These are phyloP conservation scores for Diddensiella santjacobensis DNA, from an alignment of 805 yeast species.

Conservation along the genomic window DNA sequence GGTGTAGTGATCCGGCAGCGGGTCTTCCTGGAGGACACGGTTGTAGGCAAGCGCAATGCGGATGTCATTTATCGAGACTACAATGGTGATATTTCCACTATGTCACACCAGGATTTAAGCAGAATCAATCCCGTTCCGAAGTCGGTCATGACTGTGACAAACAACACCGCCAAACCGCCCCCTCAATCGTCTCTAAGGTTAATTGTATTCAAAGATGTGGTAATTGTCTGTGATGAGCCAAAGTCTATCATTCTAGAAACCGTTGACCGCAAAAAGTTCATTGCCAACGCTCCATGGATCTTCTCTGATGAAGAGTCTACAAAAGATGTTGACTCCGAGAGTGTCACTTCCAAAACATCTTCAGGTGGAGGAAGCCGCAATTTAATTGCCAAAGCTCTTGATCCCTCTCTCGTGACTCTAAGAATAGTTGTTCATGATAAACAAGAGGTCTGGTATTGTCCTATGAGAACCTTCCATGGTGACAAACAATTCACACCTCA, in stretches of 20 bases:
- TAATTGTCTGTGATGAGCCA: constrained; percentile 9
- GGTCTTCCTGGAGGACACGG: constrained; percentile 16
- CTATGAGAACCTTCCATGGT: constrained; percentile 1
- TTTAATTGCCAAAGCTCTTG: background rate
- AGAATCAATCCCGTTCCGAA: constrained; percentile 4
- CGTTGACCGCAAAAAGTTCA: background rate
- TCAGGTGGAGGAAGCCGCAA: background rate
- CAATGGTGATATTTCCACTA: background rate
- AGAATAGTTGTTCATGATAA: background rate
- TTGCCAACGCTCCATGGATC: constrained; percentile 4
- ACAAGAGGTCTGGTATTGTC: constrained; percentile 3
- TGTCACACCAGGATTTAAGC: background rate
- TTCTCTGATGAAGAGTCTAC: background rate
- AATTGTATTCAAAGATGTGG: constrained; percentile 13
- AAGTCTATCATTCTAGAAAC: constrained; percentile 1
- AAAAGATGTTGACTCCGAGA: background rate
- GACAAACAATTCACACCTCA: background rate
- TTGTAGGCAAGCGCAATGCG: constrained; percentile 10
- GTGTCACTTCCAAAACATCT: background rate
- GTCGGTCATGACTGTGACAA: constrained; percentile 6
- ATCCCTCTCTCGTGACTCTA: background rate
- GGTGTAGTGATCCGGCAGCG: constrained; percentile 12
- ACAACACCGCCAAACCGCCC: constrained; percentile 6
- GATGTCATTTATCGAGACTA: constrained; percentile 16
- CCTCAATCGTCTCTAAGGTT: background rate